Evolutionary conservation across 2,329 filamentous ascomycete species (phyloP).

Genomic region (Gaeumannomyces sp.): DNA sequence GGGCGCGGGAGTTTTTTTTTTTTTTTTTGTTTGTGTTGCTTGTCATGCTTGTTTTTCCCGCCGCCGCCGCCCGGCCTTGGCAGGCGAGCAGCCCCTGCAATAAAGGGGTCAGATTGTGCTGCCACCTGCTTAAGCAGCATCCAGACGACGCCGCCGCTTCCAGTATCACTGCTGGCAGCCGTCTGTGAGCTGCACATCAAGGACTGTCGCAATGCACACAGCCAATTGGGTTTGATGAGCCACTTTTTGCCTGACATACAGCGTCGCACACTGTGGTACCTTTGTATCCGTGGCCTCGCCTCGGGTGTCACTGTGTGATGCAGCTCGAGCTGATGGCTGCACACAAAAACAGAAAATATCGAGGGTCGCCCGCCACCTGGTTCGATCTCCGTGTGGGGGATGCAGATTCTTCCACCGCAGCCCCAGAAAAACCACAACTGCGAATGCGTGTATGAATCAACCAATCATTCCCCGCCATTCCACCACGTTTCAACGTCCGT

Average conservation of each 20-base stretch:
- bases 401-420: neutral
- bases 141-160: too few relatives aligned
- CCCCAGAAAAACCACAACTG: neutral
- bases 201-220: too few relatives aligned
- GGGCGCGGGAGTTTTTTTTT: neutral
- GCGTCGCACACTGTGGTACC: too few relatives aligned
- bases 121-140: too few relatives aligned
- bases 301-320: neutral
- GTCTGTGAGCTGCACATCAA: neutral
- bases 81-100: neutral
- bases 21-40: neutral
- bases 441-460: neutral
- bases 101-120: neutral
- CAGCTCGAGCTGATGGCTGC: neutral
- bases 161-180: neutral
- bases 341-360: neutral
- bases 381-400: neutral
- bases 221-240: too few relatives aligned
- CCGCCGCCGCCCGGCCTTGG: too few relatives aligned
- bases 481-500: constrained; percentile 4
- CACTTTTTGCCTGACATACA: too few relatives aligned
- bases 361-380: too few relatives aligned
- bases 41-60: neutral
- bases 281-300: neutral
- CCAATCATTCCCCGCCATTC: constrained; percentile 2